Conservation (phyloP, 2,329 filamentous ascomycete genomes). For the Aspergillus bombycis region DNA sequence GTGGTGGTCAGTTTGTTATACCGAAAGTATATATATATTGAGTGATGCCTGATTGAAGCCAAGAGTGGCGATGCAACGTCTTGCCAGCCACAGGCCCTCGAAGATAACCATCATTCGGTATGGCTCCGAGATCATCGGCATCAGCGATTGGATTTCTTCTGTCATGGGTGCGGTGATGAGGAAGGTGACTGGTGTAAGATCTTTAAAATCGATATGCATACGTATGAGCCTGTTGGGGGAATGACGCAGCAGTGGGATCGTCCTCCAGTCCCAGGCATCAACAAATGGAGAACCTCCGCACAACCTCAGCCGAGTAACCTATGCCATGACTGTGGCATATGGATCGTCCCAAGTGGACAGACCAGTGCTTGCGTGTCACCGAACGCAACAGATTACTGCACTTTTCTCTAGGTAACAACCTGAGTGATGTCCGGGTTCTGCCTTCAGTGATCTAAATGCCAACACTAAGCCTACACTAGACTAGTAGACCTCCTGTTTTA, state of each 20-base stretch:
- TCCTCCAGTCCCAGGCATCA: constrained; percentile 1
- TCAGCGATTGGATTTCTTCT: neutral
- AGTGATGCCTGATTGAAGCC: constrained; percentile 1
- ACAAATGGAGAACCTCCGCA: neutral
- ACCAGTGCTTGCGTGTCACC: constrained; percentile 2
- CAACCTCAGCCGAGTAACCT: neutral
- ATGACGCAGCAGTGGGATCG: constrained; percentile 2
- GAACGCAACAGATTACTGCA: neutral
- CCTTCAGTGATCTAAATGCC: neutral
- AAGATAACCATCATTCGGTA: neutral
- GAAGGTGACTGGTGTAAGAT: constrained; percentile 3
- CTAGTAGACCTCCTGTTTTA: constrained; percentile 4
- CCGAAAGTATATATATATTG: neutral
- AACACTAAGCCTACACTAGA: neutral
- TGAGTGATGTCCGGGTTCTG: neutral
- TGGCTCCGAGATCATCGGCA: neutral
- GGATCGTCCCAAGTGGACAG: neutral
- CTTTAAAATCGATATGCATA: constrained; percentile 4
- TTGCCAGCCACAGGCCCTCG: constrained; percentile 2
- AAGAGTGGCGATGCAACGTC: constrained; percentile 4
- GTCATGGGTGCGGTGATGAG: constrained; percentile 7
- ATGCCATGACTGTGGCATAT: neutral
- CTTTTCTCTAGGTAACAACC: neutral
- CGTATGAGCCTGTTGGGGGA: neutral
- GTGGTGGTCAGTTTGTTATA: no score